Conservation (phyloP, 2,329 filamentous ascomycete genomes). For the Fusarium caatingaense region DNA sequence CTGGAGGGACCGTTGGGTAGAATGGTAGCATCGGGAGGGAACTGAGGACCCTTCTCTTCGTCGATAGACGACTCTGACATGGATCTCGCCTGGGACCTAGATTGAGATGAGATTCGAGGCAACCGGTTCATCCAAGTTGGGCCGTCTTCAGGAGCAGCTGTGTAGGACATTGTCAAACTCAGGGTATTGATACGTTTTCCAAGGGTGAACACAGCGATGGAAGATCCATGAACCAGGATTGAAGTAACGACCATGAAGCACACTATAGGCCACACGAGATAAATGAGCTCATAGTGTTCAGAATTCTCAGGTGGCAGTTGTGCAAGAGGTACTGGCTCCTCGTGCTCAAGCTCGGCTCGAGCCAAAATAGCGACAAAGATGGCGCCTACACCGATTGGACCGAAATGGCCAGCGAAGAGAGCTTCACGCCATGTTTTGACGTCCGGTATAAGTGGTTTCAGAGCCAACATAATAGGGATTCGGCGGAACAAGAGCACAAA, state of each 20-base stretch:
- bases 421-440: slow-evolving; percentile 99
- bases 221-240: slow-evolving; percentile 97
- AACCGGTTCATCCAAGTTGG: slow-evolving; percentile 95
- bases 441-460: slow-evolving; percentile 95
- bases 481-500: slow-evolving; percentile 95
- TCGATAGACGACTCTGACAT: slow-evolving; percentile 82
- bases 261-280: slow-evolving; percentile 94
- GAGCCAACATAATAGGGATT: slow-evolving; percentile 90
- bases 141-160: slow-evolving; percentile 86
- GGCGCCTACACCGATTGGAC: slow-evolving; percentile 95
- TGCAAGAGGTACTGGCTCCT: slow-evolving; percentile 78
- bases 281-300: slow-evolving; percentile 76
- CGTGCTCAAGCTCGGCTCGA: slow-evolving; percentile 87
- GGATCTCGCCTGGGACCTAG: slow-evolving; percentile 84
- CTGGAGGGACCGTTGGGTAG: too few species aligned
- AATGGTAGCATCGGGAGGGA: slow-evolving; percentile 77
- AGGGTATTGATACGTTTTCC: slow-evolving; percentile 98
- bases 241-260: slow-evolving; percentile 94
- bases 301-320: slow-evolving; percentile 66
- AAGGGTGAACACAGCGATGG: slow-evolving; percentile 95
- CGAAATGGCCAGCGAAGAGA: slow-evolving; percentile 96
- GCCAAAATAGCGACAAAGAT: slow-evolving; percentile 96
- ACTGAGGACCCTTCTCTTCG: slow-evolving; percentile 68
- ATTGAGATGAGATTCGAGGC: slow-evolving; percentile 74
- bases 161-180: slow-evolving; percentile 96